phyloP scores from a whole-genome alignment of 2,329 filamentous ascomycete genomes.

The Aspergillus udagawae region DNA sequence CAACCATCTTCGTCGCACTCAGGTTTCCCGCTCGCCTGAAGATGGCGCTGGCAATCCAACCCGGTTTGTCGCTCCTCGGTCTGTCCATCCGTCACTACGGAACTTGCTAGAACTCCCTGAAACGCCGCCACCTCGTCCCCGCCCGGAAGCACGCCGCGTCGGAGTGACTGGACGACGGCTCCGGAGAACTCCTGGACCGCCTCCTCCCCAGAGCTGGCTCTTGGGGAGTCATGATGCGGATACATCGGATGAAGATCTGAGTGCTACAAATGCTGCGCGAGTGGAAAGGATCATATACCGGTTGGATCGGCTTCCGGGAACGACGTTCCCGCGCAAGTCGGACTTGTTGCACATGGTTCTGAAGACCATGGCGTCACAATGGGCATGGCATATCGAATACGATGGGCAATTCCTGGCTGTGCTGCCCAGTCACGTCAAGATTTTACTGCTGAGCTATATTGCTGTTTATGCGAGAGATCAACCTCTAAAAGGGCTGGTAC shows the following conservation, averaged over 20 bases:
- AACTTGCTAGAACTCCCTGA: slow-evolving; percentile 44
- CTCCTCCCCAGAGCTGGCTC: slow-evolving; percentile 46
- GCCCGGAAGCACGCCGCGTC: slow-evolving; percentile 27
- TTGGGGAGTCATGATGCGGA: slow-evolving; percentile 13
- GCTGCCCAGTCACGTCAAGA: slow-evolving; percentile 50
- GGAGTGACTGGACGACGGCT: slow-evolving; percentile 30
- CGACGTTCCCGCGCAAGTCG: slow-evolving; percentile 29
- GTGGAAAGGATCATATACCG: slow-evolving; percentile 25
- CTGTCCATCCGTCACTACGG: slow-evolving; percentile 44
- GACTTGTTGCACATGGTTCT: slow-evolving; percentile 51
- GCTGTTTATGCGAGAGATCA: slow-evolving; percentile 45
- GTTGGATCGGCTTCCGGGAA: slow-evolving; percentile 39
- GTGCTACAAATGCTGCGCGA: slow-evolving; percentile 12
- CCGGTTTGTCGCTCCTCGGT: slow-evolving; percentile 26
- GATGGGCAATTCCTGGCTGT: slow-evolving; percentile 53
- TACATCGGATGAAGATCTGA: slow-evolving; percentile 3
- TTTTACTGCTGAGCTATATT: slow-evolving; percentile 54
- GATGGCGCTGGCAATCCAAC: slow-evolving; percentile 14
- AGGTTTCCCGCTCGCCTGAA: slow-evolving; percentile 24
- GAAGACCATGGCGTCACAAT: slow-evolving; percentile 53
- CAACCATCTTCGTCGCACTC: slow-evolving; percentile 43
- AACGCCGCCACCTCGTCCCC: slow-evolving; percentile 40
- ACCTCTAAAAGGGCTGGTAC: slow-evolving; percentile 35
- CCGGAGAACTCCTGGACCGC: slow-evolving; percentile 42
- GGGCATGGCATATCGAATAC: slow-evolving; percentile 54